Base-by-base conservation (phyloP, 768 basidiomycete species). In the Hypsizygus marmoreus region DNA sequence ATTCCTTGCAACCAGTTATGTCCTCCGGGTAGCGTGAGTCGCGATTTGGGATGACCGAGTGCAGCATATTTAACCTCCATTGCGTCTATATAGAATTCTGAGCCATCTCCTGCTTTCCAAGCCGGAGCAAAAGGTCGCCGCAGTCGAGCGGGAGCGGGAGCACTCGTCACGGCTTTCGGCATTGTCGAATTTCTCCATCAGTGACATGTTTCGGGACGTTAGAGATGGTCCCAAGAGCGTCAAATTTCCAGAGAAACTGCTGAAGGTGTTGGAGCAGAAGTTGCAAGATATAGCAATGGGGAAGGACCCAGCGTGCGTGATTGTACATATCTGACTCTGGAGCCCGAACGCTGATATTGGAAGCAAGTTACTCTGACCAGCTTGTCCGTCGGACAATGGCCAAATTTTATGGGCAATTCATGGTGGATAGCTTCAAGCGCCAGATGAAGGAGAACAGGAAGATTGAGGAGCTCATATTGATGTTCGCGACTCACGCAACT, bases 401-500 rank as follows among this genome's bases (percentile, higher is more conserved):
- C 45, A 86, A 88, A 25, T 97, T 97, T 66, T 97, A 94, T 63
- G 87, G 86, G 10, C 90, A 92, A 50, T 91, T 90, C 65, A 83
- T 86, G 65, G 84, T 89, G 47, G 88, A 91, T 20, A 77, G 75
- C 29, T 95, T 97, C 73, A 84, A 88, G 46, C 79, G 82, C 26
- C 89, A 94, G 57, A 88, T 97, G 82, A 91, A 92, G 67, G 95
- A 97, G 64, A 95, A 91, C 64, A 80, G 97, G 35, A 97, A 95
- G 71, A 91, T 97, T 29, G 97, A 99, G 69, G 94, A 97, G 53
- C 85, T 99, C 43, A 95, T 99, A 48, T 76, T 99, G 40, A 89
- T 90, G 78, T 97, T 97, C 59, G 95, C 95, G 9, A 90, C 94
- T 1, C 85, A 92, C 41, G 90, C 95, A 3, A 92, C 91, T 2